Evolutionary conservation across 2,329 filamentous ascomycete species (phyloP).

Genomic region (Penicillium vulpinum): DNA sequence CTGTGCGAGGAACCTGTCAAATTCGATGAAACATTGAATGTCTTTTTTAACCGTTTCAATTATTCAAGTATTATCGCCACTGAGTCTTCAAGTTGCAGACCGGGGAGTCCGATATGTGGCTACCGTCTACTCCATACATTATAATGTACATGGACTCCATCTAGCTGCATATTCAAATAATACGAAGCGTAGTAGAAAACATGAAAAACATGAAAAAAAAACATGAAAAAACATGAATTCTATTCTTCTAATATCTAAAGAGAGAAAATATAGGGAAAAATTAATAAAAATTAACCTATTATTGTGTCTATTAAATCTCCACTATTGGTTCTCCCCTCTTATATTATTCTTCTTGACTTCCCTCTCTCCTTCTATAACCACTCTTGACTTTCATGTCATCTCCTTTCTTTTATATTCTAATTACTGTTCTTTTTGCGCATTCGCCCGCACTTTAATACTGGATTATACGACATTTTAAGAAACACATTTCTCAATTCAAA

Average conservation of each 20-base stretch:
- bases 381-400: constrained; percentile 19
- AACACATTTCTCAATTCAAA: not conserved
- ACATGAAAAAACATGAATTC: not conserved
- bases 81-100: constrained; percentile 10
- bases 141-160: constrained; percentile 8
- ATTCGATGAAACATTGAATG: constrained; percentile 18
- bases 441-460: constrained; percentile 37
- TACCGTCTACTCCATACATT: too few relatives aligned
- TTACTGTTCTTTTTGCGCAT: constrained; percentile 33
- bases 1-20: constrained; percentile 15
- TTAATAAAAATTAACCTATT: constrained; percentile 3
- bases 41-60: constrained; percentile 15
- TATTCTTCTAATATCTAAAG: not conserved
- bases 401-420: constrained; percentile 31
- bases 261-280: too few relatives aligned
- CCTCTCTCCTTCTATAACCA: constrained; percentile 18
- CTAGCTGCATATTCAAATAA: constrained; percentile 10
- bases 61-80: constrained; percentile 12
- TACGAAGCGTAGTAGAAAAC: constrained; percentile 4
- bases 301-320: constrained; percentile 17
- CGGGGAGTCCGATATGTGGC: constrained; percentile 21
- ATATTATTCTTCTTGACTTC: constrained; percentile 13
- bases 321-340: constrained; percentile 20
- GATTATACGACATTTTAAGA: constrained; percentile 20
- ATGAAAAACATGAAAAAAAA: too few relatives aligned